Evolutionary conservation across 116 monocot species (phyloP).

Genomic region (Papilionanthe hybrid): DNA sequence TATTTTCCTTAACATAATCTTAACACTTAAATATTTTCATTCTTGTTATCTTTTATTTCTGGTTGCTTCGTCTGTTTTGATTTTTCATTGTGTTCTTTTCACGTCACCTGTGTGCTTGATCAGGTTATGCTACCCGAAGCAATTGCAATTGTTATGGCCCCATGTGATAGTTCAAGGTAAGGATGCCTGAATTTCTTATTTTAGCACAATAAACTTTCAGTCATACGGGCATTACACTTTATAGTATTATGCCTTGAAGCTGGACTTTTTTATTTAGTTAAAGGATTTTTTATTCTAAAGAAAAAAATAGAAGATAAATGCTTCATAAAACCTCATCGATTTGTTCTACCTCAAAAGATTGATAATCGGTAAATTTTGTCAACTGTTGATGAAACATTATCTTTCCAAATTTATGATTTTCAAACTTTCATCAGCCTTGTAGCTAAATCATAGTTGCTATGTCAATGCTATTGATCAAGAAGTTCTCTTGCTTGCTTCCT

Average conservation of each 20-base stretch:
- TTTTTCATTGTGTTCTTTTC: background rate
- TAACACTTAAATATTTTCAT: background rate
- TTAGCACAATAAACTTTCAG: background rate
- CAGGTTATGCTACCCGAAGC: constrained; percentile 97
- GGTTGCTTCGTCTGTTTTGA: background rate
- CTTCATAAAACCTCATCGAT: background rate
- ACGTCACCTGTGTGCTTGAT: constrained; percentile 12
- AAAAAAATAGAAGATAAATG: background rate
- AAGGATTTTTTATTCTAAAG: background rate
- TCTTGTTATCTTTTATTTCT: background rate
- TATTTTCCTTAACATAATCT: background rate
- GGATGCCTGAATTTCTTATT: background rate
- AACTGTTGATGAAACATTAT: background rate
- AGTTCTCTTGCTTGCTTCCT: no score
- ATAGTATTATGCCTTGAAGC: background rate
- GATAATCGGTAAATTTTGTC: no score
- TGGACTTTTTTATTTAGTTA: background rate
- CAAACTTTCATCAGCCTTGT: background rate
- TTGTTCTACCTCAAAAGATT: no score
- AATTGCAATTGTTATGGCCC: constrained; percentile 99
- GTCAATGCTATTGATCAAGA: no score
- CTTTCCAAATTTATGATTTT: background rate
- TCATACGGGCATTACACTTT: background rate
- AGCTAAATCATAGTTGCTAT: no score
- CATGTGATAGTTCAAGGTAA: constrained; percentile 71